phyloP scores from a whole-genome alignment of 495 filamentous ascomycete species.

The Xylaria telfairii region DNA sequence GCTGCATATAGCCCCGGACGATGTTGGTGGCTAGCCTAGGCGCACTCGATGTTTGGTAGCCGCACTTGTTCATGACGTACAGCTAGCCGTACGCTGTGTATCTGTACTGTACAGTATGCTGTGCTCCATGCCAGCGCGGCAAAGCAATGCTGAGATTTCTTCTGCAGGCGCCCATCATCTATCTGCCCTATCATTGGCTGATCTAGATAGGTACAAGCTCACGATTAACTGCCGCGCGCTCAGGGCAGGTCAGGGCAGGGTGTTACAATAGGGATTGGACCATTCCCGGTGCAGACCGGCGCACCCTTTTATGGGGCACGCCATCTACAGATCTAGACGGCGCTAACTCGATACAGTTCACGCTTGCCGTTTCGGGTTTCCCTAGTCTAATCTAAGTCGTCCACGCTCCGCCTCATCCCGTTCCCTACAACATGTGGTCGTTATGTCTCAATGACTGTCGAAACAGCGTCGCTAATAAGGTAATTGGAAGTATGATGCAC shows the following conservation, averaged over 20 bases:
- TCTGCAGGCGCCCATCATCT: not conserved
- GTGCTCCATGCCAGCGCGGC: constrained; percentile 9
- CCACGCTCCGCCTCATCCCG: not conserved
- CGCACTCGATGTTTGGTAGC: not conserved
- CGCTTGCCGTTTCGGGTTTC: not conserved
- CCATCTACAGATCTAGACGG: not conserved
- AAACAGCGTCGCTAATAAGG: too few relatives aligned
- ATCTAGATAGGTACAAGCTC: not conserved
- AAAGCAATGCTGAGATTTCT: constrained; percentile 1
- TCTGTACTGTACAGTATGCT: not conserved
- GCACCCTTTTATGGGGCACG: not conserved
- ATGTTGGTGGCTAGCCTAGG: not conserved
- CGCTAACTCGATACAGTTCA: constrained; percentile 1
- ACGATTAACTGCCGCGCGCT: constrained; percentile 13
- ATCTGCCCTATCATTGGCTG: constrained; percentile 6
- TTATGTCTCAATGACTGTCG: not conserved
- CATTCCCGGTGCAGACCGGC: too few relatives aligned
- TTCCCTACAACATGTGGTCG: not conserved
- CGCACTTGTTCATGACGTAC: not conserved
- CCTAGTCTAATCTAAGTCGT: not conserved
- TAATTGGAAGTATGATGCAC: not conserved
- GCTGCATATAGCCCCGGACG: not conserved
- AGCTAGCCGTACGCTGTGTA: too few relatives aligned
- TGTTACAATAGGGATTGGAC: not conserved
- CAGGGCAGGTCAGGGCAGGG: constrained; percentile 3